A percentile compares a stretch with the other conserved stretches of the same genome.
phyloP scores from a whole-genome alignment of 768 basidiomycete species.

The Cantharellus cinnabarinus region DNA sequence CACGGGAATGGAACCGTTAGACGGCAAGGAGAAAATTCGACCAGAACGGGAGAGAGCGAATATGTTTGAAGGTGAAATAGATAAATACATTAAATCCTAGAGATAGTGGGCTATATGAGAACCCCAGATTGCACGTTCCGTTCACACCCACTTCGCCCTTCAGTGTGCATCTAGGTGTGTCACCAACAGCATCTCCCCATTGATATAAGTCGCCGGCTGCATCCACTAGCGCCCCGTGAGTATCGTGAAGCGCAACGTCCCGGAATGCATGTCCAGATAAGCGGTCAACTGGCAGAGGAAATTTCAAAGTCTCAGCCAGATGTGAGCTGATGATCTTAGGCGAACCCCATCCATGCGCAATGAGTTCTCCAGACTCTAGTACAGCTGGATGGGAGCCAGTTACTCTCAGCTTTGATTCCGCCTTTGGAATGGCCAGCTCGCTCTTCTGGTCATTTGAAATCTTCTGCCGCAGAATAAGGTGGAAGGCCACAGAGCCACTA shows the following conservation, averaged over 20 bases:
- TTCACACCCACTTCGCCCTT: constrained; percentile 33
- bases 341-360: background rate
- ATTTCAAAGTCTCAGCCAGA: background rate
- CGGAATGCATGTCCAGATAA: constrained; percentile 49
- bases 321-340: background rate
- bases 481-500: no score
- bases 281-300: constrained; percentile 33
- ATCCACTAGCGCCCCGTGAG: constrained; percentile 57
- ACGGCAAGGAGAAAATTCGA: constrained; percentile 34
- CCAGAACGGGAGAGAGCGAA: constrained; percentile 69
- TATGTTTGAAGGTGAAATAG: constrained; percentile 21
- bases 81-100: constrained; percentile 47
- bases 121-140: no score
- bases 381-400: no score
- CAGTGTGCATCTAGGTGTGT: constrained; percentile 32
- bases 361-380: background rate
- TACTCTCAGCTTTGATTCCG: no score
- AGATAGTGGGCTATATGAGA: background rate
- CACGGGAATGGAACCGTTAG: no score
- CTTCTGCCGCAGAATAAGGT: no score
- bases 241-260: constrained; percentile 45
- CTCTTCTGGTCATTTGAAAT: no score
- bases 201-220: constrained; percentile 65
- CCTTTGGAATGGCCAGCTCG: no score
- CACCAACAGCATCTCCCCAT: constrained; percentile 53